Base-by-base conservation (phyloP, 2,329 filamentous ascomycete species). In the Cladophialophora carrionii region DNA sequence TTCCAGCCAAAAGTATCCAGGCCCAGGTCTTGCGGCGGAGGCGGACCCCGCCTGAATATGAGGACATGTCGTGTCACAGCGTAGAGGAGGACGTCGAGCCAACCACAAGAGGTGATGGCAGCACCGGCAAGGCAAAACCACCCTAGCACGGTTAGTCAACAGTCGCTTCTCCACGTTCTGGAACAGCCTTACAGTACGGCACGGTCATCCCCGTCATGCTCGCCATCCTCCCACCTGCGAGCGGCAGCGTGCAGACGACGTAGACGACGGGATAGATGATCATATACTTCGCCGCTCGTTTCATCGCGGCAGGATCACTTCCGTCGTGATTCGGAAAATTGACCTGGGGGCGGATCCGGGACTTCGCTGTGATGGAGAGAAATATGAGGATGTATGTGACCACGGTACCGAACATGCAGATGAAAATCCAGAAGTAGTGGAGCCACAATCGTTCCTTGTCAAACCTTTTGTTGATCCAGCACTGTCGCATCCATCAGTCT, bases 231-330 rank as follows among this genome's bases (percentile, higher is more conserved):
- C 77, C 78, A 2, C 78, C 79, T 2, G 86, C 87, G 7, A 85
- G 80, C 1, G 89, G 88, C 29, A 92, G 80, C 62, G 88, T 90
- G 48, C 86, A 69, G 12, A 88, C 76, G 3, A 84, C 84, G 72
- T 90, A 90, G 10, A 77, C 78, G 12, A 82, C 72, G 1, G 79
- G 79, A 62, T 80, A 81, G 63, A 80, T 78, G 53, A 80, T 76
- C 79, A 81, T 81, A 74, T 80, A 80, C 46, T 77, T 75, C 57
- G 79, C 77, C 1, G 80, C 79, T 22, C 79, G 77, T n/a, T 75
- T 75, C 7, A 80, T 70, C 10, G 76, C 24, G 71, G 72, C 60
- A 77, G 76, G 54, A 69, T 75, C 69, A 71, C 74, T 54, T 74
- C 76, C 12, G 78, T 72, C 51, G 75, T 76, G 3, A 74, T 78